phyloP scores from a whole-genome alignment of 1,139 yeast genomes.

The Nakaseomyces kungkrabaensis region DNA sequence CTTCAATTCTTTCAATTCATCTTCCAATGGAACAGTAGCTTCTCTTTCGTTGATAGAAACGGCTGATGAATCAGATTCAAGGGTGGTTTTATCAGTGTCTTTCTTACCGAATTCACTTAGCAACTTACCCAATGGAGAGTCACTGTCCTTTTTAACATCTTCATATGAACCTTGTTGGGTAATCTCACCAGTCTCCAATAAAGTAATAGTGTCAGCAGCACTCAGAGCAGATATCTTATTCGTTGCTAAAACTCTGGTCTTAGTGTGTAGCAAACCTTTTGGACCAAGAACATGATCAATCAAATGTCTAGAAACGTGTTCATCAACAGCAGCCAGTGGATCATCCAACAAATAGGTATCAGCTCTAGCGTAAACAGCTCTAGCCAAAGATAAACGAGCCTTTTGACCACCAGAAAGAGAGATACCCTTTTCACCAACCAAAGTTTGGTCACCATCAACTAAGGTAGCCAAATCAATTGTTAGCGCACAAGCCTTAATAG shows the following conservation, averaged over 20 bases:
- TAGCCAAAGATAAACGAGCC: conserved; percentile 84
- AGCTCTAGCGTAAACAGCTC: conserved; percentile 93
- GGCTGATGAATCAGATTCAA: conserved; percentile 8
- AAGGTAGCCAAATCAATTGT: conserved; percentile 66
- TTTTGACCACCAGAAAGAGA: conserved; percentile 96
- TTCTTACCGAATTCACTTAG: conserved; percentile 68
- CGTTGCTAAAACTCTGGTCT: conserved; percentile 78
- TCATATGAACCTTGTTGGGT: conserved; percentile 68
- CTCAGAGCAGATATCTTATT: conserved; percentile 79
- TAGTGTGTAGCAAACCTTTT: conserved; percentile 63
- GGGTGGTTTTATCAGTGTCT: conserved; percentile 18
- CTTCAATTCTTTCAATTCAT: conserved; percentile 30
- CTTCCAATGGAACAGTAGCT: conserved; percentile 23
- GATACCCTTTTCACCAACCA: conserved; percentile 96
- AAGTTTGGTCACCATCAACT: conserved; percentile 82
- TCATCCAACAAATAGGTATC: conserved; percentile 87
- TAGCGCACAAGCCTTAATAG: conserved; percentile 83
- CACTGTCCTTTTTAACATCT: conserved; percentile 37
- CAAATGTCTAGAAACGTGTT: conserved; percentile 84
- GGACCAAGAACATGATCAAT: conserved; percentile 73
- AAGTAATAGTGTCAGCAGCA: conserved; percentile 61
- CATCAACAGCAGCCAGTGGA: conserved; percentile 91
- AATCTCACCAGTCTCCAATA: conserved; percentile 68
- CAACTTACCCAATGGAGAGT: conserved; percentile 50
- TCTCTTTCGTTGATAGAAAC: conserved; percentile 15